phyloP scores from a whole-genome alignment of 768 basidiomycete genomes.

The Russula virescens region DNA sequence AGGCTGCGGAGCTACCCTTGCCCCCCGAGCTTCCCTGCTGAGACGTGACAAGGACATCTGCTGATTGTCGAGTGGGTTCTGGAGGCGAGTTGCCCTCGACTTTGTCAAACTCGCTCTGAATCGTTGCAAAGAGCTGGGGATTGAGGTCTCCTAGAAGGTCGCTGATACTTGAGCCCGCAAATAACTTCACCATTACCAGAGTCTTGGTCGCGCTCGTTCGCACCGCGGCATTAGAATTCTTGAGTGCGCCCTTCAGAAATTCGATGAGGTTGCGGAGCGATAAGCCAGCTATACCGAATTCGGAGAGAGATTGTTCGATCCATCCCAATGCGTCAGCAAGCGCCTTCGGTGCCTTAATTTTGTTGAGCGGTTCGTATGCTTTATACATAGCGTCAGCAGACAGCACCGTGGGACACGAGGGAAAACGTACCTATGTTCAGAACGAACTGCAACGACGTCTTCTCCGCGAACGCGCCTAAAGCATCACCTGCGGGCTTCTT shows the following conservation, averaged over 20 bases:
- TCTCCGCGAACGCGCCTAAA: constrained; percentile 79
- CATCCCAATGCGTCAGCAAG: constrained; percentile 86
- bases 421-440: constrained; percentile 71
- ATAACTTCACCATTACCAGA: constrained; percentile 85
- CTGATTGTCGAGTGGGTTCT: constrained; percentile 69
- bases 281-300: constrained; percentile 89
- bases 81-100: constrained; percentile 73
- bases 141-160: constrained; percentile 93
- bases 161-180: constrained; percentile 87
- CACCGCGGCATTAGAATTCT: constrained; percentile 92
- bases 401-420: constrained; percentile 10
- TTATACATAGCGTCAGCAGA: constrained; percentile 22
- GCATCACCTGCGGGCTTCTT: constrained; percentile 95
- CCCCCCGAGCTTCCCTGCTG: constrained; percentile 39
- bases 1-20: constrained; percentile 34
- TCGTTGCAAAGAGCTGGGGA: constrained; percentile 86
- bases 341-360: constrained; percentile 97
- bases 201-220: constrained; percentile 91
- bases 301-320: constrained; percentile 78
- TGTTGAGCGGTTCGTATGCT: constrained; percentile 92
- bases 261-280: constrained; percentile 82
- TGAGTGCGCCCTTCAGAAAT: constrained; percentile 78
- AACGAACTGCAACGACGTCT: constrained; percentile 90
- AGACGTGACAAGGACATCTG: constrained; percentile 57
- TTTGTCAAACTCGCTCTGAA: constrained; percentile 89